Percentiles rank a stretch among this genome's conserved stretches.
These are phyloP conservation scores for Dentipellis sp. DNA, from an alignment of 768 basidiomycete genomes.

Conservation along the genomic window DNA sequence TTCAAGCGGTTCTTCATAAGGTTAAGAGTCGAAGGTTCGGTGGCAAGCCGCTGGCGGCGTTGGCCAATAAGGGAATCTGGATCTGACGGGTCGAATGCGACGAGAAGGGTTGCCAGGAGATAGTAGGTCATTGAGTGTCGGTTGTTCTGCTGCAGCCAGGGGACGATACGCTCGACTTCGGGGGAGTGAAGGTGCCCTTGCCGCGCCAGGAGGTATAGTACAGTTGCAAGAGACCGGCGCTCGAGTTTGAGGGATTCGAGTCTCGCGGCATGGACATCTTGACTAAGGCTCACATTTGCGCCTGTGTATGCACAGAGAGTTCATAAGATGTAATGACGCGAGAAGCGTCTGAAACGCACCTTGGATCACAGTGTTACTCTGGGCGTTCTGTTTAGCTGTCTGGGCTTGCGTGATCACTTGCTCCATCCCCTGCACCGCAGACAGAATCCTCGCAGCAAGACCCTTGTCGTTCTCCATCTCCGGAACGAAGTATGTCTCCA, in stretches of 20 bases:
- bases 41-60: slow-evolving; percentile 38
- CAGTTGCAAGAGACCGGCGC: slow-evolving; percentile 55
- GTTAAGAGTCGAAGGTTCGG: slow-evolving; percentile 35
- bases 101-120: slow-evolving; percentile 53
- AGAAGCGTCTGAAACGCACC: slow-evolving; percentile 28
- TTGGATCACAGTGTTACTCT: slow-evolving; percentile 48
- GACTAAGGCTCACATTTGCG: slow-evolving; percentile 41
- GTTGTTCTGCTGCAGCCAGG: slow-evolving; percentile 62
- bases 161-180: slow-evolving; percentile 57
- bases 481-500: slow-evolving; percentile 37
- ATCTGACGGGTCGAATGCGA: slow-evolving; percentile 58
- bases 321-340: neutral
- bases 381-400: slow-evolving; percentile 51
- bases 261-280: slow-evolving; percentile 57
- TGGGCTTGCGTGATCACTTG: slow-evolving; percentile 44
- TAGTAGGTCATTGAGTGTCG: slow-evolving; percentile 64
- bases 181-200: slow-evolving; percentile 48
- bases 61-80: slow-evolving; percentile 36
- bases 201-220: slow-evolving; percentile 53
- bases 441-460: slow-evolving; percentile 48
- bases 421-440: slow-evolving; percentile 54
- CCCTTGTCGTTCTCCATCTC: slow-evolving; percentile 25
- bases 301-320: slow-evolving; percentile 21
- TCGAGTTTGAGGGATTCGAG: slow-evolving; percentile 70
- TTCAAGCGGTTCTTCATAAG: slow-evolving; percentile 53